These are phyloP conservation scores for Epicoccum nigrum DNA, from an alignment of 2,329 filamentous ascomycete genomes.

Conservation along the genomic window DNA sequence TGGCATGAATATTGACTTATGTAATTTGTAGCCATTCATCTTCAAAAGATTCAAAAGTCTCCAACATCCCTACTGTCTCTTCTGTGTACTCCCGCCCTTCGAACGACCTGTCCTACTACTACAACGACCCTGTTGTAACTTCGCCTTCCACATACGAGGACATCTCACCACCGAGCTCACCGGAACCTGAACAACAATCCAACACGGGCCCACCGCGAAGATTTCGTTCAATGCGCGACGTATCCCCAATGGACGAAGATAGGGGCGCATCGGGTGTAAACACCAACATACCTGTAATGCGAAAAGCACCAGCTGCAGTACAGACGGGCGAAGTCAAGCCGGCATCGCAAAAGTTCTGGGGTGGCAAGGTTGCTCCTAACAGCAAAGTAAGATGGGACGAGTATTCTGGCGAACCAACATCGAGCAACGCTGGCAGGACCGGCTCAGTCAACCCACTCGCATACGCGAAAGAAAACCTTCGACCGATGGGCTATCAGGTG, in stretches of 20 bases:
- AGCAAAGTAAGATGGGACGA: slow-evolving; percentile 64
- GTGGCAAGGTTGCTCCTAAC: slow-evolving; percentile 44
- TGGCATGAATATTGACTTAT: neutral
- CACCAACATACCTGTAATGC: slow-evolving; percentile 44
- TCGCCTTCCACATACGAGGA: slow-evolving; percentile 39
- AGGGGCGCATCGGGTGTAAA: slow-evolving; percentile 22
- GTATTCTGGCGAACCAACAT: slow-evolving; percentile 69
- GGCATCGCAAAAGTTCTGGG: slow-evolving; percentile 44
- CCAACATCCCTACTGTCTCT: slow-evolving; percentile 51
- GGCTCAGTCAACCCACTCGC: slow-evolving; percentile 62
- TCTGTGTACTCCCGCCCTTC: slow-evolving; percentile 68
- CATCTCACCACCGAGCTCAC: slow-evolving; percentile 48
- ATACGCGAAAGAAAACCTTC: slow-evolving; percentile 30
- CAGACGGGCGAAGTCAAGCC: slow-evolving; percentile 25
- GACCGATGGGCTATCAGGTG: slow-evolving; percentile 44
- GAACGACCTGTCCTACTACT: slow-evolving; percentile 39
- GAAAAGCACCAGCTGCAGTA: slow-evolving; percentile 36
- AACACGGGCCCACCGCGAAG: slow-evolving; percentile 30
- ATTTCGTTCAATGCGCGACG: slow-evolving; percentile 45
- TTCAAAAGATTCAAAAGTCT: slow-evolving; percentile 33
- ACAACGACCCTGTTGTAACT: slow-evolving; percentile 26
- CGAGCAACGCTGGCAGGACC: slow-evolving; percentile 58
- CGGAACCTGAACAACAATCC: slow-evolving; percentile 39
- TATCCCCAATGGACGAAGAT: slow-evolving; percentile 50
- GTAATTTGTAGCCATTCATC: slow-evolving; percentile 28